Conservation (phyloP, 305 asterid species). For the Fraxinus xanthoxyloides region DNA sequence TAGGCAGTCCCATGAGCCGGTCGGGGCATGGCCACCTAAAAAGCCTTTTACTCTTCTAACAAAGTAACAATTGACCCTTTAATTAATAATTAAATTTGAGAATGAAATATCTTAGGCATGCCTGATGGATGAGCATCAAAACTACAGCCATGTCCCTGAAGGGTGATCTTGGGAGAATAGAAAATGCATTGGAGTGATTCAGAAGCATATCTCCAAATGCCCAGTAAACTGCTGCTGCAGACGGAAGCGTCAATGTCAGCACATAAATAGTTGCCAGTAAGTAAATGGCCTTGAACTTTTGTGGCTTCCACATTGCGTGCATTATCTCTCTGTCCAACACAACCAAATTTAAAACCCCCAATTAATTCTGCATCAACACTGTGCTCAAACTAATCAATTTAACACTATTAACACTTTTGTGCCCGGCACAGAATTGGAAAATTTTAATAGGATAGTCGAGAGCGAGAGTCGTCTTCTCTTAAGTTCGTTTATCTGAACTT, state of each 20-base stretch:
- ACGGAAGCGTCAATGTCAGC: constrained; percentile 71
- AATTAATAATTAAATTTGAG: too few species aligned
- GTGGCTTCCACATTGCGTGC: constrained; percentile 92
- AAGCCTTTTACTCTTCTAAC: too few species aligned
- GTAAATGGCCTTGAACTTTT: constrained; percentile 71
- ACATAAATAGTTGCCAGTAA: constrained; percentile 61
- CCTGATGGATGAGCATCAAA: constrained; percentile 85
- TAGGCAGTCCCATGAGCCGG: background rate
- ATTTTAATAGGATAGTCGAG: background rate
- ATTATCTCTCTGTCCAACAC: constrained; percentile 63
- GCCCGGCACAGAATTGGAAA: too few species aligned
- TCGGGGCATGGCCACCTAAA: background rate
- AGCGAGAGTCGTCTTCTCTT: background rate
- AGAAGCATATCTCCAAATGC: constrained; percentile 78
- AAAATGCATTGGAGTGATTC: constrained; percentile 71
- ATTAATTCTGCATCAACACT: background rate
- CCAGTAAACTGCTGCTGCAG: constrained; percentile 77
- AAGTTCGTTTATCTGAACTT: background rate
- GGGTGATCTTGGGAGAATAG: constrained; percentile 65
- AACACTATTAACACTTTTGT: background rate
- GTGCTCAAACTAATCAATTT: background rate
- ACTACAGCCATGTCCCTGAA: constrained; percentile 77
- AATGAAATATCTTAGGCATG: background rate
- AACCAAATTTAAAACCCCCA: background rate
- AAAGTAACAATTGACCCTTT: too few species aligned